Base-by-base conservation (phyloP, 1,139 yeast genomes). In the Debaryomycetaceae sp. region DNA sequence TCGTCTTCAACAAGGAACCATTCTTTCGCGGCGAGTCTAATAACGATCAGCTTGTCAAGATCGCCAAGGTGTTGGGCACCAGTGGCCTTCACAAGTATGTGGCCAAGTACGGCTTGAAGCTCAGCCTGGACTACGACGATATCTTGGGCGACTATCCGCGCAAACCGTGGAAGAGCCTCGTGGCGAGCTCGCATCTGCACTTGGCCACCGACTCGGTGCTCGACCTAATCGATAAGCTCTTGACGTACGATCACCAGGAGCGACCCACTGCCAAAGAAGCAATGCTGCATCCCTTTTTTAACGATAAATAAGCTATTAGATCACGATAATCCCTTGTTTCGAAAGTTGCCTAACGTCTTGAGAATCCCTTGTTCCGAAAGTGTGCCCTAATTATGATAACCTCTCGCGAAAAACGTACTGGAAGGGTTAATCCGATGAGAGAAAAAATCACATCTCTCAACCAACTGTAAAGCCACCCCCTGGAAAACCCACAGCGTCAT, bases 1-100 rank as follows among this genome's bases (percentile, higher is more conserved):
- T 80, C 25, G 66, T 79, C 22, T 79, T 80, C 55, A 76, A 75
- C 41, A 75, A 71, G 43, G 92, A 80, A 41, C 90, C 90, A 7
- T 75, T 80, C 34, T 80, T 80, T 57, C 72, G 80, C 37, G 92
- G 92, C 6, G 77, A 76, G 37, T 75, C 85, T 13, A 80, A 80
- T 47, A 77, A 78, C 24, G 90, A 80, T 51, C 92, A 80, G 47
- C 56, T 80, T 42, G 86, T 80, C 6, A 85, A 79, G 49, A 80
- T 80, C 37, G 83, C 81, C 8, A 71, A 78, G 43, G 79, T 80
- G 2, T 60, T 80, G 43, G 92, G 92, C 4, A 78, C 92, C 0
- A 77, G 75, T 36, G 77, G 73, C 37, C 59, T 80, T 37, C 58
- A 69, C 55, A 56, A 57, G 22, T 80, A 80, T 47, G 62, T 76